Evolutionary conservation across 768 basidiomycete genomes (phyloP), one percentile per base, ranked within the genome.

Genomic region (Hydnum rufescens): DNA sequence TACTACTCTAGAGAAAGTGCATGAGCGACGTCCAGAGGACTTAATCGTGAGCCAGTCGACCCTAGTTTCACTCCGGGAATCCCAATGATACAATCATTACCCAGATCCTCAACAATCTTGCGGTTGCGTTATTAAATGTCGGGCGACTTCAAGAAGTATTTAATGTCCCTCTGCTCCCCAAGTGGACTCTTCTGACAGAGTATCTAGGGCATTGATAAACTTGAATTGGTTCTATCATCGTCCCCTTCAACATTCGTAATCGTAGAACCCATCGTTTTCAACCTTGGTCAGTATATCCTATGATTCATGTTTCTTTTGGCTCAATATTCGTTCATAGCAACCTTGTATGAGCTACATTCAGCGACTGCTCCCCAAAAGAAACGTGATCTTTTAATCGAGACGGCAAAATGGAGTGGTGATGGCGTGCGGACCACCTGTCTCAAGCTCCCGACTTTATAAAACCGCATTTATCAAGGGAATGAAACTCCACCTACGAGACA

Each of bases 341-440:
- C 86, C 1, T 64, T 89, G 26, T 88, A 88, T 58, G 85, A 89
- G 60, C 72, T 89, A 46, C 78, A 78, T 26, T 82, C 84, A 2
- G 70, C 76, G 1, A 73, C 74, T 1, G 79, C 81, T 2, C 70
- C 75, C 51, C 79, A 82, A 54, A 85, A 81, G 64, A 89, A 88
- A 63, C 75, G 77, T 42, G 74, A 76, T 23, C 67, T 88, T 30
- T 67, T 88, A 28, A 58, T 83, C 13, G 78, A 85, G 55, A 82
- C 84, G 0, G 78, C 83, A 13, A 81, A 81, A 61, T 87, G 83
- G 83, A 82, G 82, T 55, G 85, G 85, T 2, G 85, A 89, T 63
- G 86, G 85, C 0, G 63, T 88, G 59, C 77, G 72, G 58, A 76
- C 79, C 19, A 73, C 75, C 32, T 85, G 82, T 61, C 66, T 88